Evolutionary conservation across 208 protist species (phyloP).

Genomic region (Crithidia fasciculata): DNA sequence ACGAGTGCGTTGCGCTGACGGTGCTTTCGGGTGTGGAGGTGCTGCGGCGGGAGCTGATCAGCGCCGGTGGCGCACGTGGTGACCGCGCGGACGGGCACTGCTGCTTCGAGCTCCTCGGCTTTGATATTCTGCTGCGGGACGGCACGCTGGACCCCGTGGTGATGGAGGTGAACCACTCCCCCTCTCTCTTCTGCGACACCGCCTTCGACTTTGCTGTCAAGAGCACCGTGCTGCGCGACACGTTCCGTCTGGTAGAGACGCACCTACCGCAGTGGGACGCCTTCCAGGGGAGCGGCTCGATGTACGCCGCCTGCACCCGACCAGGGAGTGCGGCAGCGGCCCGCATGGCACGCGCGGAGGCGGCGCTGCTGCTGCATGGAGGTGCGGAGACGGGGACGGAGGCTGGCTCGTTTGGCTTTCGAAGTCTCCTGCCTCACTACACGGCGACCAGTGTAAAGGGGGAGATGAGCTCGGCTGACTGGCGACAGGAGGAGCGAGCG

Average conservation of each 20-base stretch:
- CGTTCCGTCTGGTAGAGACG: constrained; percentile 61
- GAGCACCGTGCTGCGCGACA: constrained; percentile 70
- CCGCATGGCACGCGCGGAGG: constrained; percentile 3
- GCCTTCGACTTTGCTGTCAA: constrained; percentile 85
- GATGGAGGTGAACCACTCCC: constrained; percentile 93
- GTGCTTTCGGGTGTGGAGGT: constrained; percentile 83
- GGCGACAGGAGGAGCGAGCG: constrained; percentile 31
- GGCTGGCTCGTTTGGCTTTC: constrained; percentile 18
- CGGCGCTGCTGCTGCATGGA: constrained; percentile 4
- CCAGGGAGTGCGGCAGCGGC: background rate
- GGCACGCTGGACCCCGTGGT: constrained; percentile 61
- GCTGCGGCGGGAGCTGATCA: constrained; percentile 78
- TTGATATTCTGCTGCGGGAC: constrained; percentile 83
- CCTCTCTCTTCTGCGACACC: constrained; percentile 87
- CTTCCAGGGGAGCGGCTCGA: background rate
- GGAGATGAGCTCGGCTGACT: constrained; percentile 12
- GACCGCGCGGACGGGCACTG: constrained; percentile 52
- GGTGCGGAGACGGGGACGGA: no score
- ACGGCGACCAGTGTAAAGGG: background rate
- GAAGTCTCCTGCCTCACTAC: constrained; percentile 40
- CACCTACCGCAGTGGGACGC: constrained; percentile 35
- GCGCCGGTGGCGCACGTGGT: constrained; percentile 49
- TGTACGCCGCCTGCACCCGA: constrained; percentile 21
- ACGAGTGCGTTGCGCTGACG: constrained; percentile 80
- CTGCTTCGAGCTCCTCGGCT: constrained; percentile 92